Conservation (phyloP, 2,329 filamentous ascomycete species). For the Ascochyta koolunga region DNA sequence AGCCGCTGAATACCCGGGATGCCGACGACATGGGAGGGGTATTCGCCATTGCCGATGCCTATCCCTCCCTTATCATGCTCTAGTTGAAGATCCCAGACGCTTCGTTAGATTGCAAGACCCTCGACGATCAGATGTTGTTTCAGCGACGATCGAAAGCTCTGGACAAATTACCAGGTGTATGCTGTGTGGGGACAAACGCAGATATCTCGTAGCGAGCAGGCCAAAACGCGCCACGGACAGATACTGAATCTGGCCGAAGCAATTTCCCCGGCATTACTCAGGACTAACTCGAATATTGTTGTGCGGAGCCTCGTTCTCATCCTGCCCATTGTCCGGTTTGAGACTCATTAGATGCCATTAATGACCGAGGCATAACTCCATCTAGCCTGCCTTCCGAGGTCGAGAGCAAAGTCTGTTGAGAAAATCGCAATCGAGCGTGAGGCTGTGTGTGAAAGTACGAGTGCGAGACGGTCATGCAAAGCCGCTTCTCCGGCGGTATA, state of each 20-base stretch:
- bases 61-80: constrained; percentile 14
- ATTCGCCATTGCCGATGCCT: constrained; percentile 15
- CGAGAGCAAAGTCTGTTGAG: constrained; percentile 11
- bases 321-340: constrained; percentile 3
- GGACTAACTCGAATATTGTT: constrained; percentile 5
- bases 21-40: constrained; percentile 17
- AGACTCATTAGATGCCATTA: not conserved
- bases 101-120: constrained; percentile 14
- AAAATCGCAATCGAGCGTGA: not conserved
- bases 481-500: constrained; percentile 1
- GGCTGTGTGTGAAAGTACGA: not conserved
- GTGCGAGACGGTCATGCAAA: not conserved
- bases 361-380: constrained; percentile 21
- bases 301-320: constrained; percentile 16
- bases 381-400: constrained; percentile 20
- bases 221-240: constrained; percentile 11
- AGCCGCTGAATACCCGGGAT: constrained; percentile 11
- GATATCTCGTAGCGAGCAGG: constrained; percentile 15
- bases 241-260: constrained; percentile 8
- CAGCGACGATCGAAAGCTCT: constrained; percentile 16
- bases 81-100: constrained; percentile 3
- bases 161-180: constrained; percentile 18
- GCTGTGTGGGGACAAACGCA: constrained; percentile 17
- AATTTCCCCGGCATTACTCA: constrained; percentile 18
- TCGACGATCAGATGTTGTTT: constrained; percentile 16